Base-by-base conservation (phyloP, 192 early-diverging fungal species). In the Martensiomyces pterosporus region DNA sequence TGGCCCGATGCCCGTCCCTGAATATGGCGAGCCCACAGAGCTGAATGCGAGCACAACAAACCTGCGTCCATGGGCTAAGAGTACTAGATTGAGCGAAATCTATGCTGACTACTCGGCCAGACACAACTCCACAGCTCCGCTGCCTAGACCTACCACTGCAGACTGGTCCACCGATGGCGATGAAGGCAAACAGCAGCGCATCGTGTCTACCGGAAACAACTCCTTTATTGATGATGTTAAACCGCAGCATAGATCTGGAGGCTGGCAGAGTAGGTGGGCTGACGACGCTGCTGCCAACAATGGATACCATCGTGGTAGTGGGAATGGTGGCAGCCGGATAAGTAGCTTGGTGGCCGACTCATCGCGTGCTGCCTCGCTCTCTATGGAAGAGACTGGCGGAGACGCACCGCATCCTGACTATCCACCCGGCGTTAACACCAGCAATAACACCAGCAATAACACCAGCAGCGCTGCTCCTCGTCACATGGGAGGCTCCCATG, bases 71-170 rank as follows among this genome's bases (percentile, higher is more conserved):
- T 74, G 71, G 71, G 64, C 52, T 24, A 75, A 75, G 34, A 75
- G 73, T 57, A 75, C 73, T 17, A 60, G 73, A 5, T 49, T 75
- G 27, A 75, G 73, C 66, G 73, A 75, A 25, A 75, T 75, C 35
- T 75, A 75, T 26, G 73, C 64, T 9, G 65, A 75, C 61, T 75
- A 75, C 39, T 69, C 73, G 13, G 73, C 65, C 27, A 48, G 71
- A n/a, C 71, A 74, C 52, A 74, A 74, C 46, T 64, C 60, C 4
- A 55, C 61, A 4, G 39, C 48, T 19, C 59, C 71, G 15, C 63
- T 66, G 64, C 67, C 67, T 36, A 66, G 61, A 49, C 39, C 45
- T 42, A 43, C 23, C 40, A n/a, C 42, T 17, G 41, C 40, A 12
- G 32, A 38, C 5, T 52, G 47, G 50, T 3, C 45, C 1, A 29